These are phyloP conservation scores for Trametes versicolor DNA, from an alignment of 1,284 basidiomycete genomes.

Conservation along the genomic window DNA sequence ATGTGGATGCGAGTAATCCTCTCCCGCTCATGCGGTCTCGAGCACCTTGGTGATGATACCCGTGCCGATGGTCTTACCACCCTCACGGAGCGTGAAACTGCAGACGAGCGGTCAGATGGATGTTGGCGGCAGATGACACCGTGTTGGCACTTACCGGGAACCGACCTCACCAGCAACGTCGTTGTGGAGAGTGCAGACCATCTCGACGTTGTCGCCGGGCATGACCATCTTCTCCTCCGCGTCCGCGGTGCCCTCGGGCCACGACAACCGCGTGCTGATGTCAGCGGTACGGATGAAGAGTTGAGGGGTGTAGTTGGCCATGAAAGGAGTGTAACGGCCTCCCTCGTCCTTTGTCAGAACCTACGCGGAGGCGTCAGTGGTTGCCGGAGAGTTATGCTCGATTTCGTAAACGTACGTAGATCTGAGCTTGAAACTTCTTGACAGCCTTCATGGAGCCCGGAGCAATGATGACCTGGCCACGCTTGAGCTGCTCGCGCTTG, in stretches of 20 bases:
- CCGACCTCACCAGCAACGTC: slow-evolving; percentile 95
- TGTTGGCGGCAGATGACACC: neutral
- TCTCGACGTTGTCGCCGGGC: slow-evolving; percentile 98
- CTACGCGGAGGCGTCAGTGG: slow-evolving; percentile 46
- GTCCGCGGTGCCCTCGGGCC: slow-evolving; percentile 85
- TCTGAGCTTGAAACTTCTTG: slow-evolving; percentile 94
- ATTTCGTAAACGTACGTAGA: slow-evolving; percentile 71
- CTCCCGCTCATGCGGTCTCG: slow-evolving; percentile 47
- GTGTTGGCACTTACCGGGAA: slow-evolving; percentile 65
- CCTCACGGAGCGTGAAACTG: slow-evolving; percentile 97
- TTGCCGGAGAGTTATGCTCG: neutral
- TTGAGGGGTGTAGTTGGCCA: slow-evolving; percentile 96
- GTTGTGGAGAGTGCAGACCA: slow-evolving; percentile 87
- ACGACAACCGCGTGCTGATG: slow-evolving; percentile 87
- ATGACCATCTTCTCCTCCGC: slow-evolving; percentile 93
- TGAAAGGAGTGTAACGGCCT: slow-evolving; percentile 98
- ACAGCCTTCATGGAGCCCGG: slow-evolving; percentile 95
- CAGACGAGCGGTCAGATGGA: slow-evolving; percentile 7
- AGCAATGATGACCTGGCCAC: slow-evolving; percentile 92
- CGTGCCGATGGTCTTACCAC: slow-evolving; percentile 94
- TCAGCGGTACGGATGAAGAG: slow-evolving; percentile 97
- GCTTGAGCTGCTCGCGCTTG: slow-evolving; percentile 95
- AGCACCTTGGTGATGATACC: slow-evolving; percentile 90
- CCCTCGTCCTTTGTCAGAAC: slow-evolving; percentile 96
- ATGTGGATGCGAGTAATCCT: slow-evolving; percentile 33